Conservation (phyloP, 2,329 filamentous ascomycete species). For the Akanthomyces muscarius region DNA sequence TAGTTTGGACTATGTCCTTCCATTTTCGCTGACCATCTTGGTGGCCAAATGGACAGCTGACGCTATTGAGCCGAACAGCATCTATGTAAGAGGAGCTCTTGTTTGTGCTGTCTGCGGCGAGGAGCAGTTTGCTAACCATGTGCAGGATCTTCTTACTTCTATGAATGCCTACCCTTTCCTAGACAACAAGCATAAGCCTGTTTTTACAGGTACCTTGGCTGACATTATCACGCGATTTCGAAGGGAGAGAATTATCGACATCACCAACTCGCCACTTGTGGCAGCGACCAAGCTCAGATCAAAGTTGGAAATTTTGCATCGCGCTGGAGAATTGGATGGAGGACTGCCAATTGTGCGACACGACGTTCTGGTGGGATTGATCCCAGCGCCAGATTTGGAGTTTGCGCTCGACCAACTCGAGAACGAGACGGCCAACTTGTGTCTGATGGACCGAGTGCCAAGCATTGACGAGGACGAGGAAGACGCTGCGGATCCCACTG, state of each 20-base stretch:
- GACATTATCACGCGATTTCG: constrained; percentile 79
- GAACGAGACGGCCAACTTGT: constrained; percentile 69
- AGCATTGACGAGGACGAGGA: constrained; percentile 63
- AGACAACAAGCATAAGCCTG: constrained; percentile 90
- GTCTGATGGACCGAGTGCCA: constrained; percentile 72
- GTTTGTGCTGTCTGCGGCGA: neutral
- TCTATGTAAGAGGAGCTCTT: constrained; percentile 60
- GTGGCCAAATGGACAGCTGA: constrained; percentile 99
- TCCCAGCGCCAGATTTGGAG: constrained; percentile 90
- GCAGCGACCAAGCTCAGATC: constrained; percentile 69
- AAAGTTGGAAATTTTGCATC: constrained; percentile 78
- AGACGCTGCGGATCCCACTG: constrained; percentile 61
- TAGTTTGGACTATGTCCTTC: constrained; percentile 89
- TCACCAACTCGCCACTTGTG: constrained; percentile 76
- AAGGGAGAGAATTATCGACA: constrained; percentile 79
- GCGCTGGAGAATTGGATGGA: constrained; percentile 84
- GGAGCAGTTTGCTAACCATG: constrained; percentile 18
- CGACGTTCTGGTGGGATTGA: constrained; percentile 78
- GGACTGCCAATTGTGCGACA: constrained; percentile 82
- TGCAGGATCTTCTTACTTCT: constrained; percentile 80
- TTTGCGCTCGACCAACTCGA: constrained; percentile 82
- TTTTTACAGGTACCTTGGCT: constrained; percentile 82
- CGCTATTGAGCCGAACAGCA: constrained; percentile 87
- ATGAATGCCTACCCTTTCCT: constrained; percentile 98
- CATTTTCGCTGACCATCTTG: constrained; percentile 86